Conservation (phyloP, 768 basidiomycete species). For the Brasilioporus rufonigricans region DNA sequence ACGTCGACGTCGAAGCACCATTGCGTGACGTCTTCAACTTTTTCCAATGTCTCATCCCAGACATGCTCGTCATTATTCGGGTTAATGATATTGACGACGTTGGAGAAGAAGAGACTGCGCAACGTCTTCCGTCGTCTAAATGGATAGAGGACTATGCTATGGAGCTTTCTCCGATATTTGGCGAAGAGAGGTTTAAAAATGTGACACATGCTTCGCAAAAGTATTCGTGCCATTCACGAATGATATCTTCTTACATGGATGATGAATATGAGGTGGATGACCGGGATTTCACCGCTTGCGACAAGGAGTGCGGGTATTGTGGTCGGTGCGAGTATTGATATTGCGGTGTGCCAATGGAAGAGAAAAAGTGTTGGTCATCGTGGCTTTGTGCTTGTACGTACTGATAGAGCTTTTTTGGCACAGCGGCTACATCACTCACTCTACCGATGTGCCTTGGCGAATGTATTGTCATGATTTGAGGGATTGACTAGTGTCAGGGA, state of each 20-base stretch:
- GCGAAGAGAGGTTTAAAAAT: background rate
- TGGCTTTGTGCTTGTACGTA: background rate
- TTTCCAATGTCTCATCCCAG: conserved; percentile 2
- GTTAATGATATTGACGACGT: background rate
- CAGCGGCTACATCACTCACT: background rate
- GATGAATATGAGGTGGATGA: background rate
- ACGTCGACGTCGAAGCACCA: conserved; percentile 3
- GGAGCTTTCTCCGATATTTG: background rate
- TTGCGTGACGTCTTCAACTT: conserved; percentile 8
- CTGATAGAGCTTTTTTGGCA: background rate
- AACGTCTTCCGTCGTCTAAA: conserved; percentile 1
- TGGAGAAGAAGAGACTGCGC: conserved; percentile 1
- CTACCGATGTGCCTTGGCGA: background rate
- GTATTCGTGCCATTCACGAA: background rate
- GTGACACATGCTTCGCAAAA: background rate
- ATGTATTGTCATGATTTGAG: background rate
- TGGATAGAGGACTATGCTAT: background rate
- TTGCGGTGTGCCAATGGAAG: background rate
- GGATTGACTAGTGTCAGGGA: background rate
- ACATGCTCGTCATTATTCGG: conserved; percentile 7
- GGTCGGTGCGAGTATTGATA: background rate
- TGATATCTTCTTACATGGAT: background rate
- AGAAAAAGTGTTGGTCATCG: background rate
- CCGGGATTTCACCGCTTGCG: conserved; percentile 8
- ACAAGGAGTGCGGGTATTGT: conserved; percentile 8